A percentile compares a stretch with the other conserved stretches of the same genome.
phyloP scores from a whole-genome alignment of 441 rosid genomes.

The Cnidoscolus chayamansa region DNA sequence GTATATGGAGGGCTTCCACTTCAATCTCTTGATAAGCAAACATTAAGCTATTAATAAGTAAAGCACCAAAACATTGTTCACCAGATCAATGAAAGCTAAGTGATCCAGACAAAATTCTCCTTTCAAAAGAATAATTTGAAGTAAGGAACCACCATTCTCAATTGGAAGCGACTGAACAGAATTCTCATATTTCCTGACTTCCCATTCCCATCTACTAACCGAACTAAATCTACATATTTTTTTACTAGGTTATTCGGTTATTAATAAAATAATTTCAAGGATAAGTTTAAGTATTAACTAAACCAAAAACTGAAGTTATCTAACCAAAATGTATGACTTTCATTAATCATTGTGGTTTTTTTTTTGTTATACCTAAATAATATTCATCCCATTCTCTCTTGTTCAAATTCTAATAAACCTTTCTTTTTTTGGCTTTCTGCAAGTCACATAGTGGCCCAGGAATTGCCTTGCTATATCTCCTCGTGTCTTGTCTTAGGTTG shows the following conservation, averaged over 20 bases:
- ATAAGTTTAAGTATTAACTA: not conserved
- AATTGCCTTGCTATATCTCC: not conserved
- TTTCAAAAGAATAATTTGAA: not conserved
- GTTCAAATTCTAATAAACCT: not conserved
- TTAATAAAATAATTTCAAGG: not conserved
- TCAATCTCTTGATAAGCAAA: not conserved
- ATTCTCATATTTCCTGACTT: not conserved
- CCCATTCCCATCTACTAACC: not conserved
- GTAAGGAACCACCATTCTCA: not conserved
- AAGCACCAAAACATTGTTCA: not conserved
- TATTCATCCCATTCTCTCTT: not conserved
- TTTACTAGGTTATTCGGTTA: not conserved
- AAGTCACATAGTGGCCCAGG: not conserved
- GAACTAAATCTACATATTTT: not conserved
- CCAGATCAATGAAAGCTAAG: not conserved
- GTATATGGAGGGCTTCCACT: not conserved
- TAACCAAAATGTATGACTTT: not conserved
- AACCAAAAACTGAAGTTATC: not conserved
- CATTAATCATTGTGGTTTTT: not conserved
- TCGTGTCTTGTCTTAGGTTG: not conserved
- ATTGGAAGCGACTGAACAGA: not conserved
- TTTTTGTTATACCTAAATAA: not conserved
- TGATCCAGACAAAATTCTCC: not conserved
- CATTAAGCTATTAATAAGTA: not conserved
- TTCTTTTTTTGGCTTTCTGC: constrained; percentile 1